Percentiles rank a stretch among this genome's conserved stretches.
These are phyloP conservation scores for Tulasnella sp. DNA, from an alignment of 768 basidiomycete genomes.

Conservation along the genomic window DNA sequence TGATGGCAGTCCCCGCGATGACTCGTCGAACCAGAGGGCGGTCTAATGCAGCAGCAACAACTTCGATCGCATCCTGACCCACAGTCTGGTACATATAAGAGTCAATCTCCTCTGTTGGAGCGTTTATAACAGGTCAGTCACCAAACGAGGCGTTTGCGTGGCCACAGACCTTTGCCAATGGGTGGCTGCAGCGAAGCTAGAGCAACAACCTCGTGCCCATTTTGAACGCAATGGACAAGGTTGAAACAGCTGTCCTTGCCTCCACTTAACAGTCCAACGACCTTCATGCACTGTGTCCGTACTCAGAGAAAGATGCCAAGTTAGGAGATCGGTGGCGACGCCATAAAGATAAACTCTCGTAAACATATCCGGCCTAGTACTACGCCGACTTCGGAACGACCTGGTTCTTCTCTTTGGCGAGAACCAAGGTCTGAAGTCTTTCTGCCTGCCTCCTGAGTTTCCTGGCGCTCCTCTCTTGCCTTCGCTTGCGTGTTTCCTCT, in stretches of 20 bases:
- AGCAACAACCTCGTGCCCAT: constrained; percentile 83
- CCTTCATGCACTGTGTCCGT: constrained; percentile 60
- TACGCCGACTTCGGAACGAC: constrained; percentile 42
- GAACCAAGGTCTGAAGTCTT: constrained; percentile 50
- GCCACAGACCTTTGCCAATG: constrained; percentile 70
- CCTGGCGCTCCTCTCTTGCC: constrained; percentile 32
- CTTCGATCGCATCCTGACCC: constrained; percentile 86
- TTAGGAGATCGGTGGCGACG: background rate
- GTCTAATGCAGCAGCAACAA: constrained; percentile 77
- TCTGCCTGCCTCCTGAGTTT: constrained; percentile 41
- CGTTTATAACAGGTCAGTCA: background rate
- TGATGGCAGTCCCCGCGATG: constrained; percentile 76
- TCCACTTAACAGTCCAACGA: constrained; percentile 90
- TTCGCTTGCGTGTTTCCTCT: constrained; percentile 22
- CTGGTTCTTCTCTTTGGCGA: constrained; percentile 57
- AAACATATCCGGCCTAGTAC: background rate
- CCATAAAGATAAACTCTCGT: constrained; percentile 1
- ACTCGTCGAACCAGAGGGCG: constrained; percentile 80
- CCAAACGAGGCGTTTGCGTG: constrained; percentile 25
- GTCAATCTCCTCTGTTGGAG: constrained; percentile 89
- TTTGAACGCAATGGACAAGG: constrained; percentile 77
- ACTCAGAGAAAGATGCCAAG: too few species aligned
- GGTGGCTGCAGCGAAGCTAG: constrained; percentile 87
- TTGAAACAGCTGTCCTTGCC: constrained; percentile 99
- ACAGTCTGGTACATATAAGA: constrained; percentile 99